Conservation (phyloP, 495 filamentous ascomycete species). For the Collariella sp. region DNA sequence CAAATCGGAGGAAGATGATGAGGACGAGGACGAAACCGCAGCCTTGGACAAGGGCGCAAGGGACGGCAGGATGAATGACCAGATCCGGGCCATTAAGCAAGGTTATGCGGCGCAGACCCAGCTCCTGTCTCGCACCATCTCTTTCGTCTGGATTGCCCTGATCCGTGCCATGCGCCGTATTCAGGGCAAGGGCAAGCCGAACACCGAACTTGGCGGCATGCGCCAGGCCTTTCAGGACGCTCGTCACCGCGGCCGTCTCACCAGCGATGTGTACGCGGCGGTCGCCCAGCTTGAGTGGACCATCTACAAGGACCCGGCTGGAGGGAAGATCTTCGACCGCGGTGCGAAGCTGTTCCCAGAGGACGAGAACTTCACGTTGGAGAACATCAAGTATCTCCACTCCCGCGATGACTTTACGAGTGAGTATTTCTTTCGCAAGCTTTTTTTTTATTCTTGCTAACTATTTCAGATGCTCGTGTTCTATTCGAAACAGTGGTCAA, state of each 20-base stretch:
- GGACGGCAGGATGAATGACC: slow-evolving; percentile 49
- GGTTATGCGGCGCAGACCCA: slow-evolving; percentile 62
- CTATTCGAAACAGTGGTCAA: slow-evolving; percentile 90
- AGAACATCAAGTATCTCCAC: slow-evolving; percentile 90
- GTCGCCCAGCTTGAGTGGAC: slow-evolving; percentile 87
- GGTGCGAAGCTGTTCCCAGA: slow-evolving; percentile 87
- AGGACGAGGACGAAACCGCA: slow-evolving; percentile 57
- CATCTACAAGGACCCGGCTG: slow-evolving; percentile 87
- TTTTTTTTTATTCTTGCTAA: slow-evolving; percentile 1
- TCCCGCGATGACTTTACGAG: slow-evolving; percentile 86
- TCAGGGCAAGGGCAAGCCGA: slow-evolving; percentile 70
- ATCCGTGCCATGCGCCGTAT: slow-evolving; percentile 91
- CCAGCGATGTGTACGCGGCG: slow-evolving; percentile 87
- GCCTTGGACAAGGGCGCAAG: slow-evolving; percentile 46
- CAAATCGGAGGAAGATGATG: slow-evolving; percentile 44
- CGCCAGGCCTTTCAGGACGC: slow-evolving; percentile 83
- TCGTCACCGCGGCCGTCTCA: slow-evolving; percentile 72
- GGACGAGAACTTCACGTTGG: slow-evolving; percentile 82
- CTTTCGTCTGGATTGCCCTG: slow-evolving; percentile 87
- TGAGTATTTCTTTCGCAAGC: slow-evolving; percentile 38
- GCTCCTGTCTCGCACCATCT: slow-evolving; percentile 66
- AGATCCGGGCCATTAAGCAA: slow-evolving; percentile 63
- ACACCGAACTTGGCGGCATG: slow-evolving; percentile 61
- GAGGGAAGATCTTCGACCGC: slow-evolving; percentile 89
- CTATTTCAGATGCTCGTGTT: slow-evolving; percentile 70